Percentiles rank a stretch among this genome's conserved stretches.
These are phyloP conservation scores for Krasilnikovozyma curviuscula DNA, from an alignment of 768 basidiomycete genomes.

Conservation along the genomic window DNA sequence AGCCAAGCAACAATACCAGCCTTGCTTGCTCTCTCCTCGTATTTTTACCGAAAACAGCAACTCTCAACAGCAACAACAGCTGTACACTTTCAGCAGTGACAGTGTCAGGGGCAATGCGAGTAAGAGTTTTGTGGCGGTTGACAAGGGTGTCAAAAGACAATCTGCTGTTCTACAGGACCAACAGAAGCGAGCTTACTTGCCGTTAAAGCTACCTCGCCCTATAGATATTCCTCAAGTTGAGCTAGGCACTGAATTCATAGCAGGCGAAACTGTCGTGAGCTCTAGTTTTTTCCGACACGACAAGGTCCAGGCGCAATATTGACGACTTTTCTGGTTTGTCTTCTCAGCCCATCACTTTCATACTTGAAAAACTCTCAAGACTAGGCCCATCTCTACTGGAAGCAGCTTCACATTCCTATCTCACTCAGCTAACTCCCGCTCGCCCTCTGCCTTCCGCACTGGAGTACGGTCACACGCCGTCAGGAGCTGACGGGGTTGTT, in stretches of 20 bases:
- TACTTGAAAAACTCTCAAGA: conserved; percentile 1
- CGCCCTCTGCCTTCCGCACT: conserved; percentile 2
- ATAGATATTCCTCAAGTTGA: conserved; percentile 2
- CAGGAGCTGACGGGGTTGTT: not conserved
- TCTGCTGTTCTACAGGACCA: too few relatives aligned
- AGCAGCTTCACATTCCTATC: not conserved
- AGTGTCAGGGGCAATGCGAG: too few relatives aligned
- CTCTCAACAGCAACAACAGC: too few relatives aligned
- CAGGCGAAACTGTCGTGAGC: conserved; percentile 4
- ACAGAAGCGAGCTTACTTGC: not conserved
- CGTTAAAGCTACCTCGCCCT: conserved; percentile 6
- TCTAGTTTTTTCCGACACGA: not conserved
- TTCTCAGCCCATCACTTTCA: conserved; percentile 3
- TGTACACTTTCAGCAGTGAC: too few relatives aligned
- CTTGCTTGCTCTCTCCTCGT: too few relatives aligned
- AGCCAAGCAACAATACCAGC: too few relatives aligned
- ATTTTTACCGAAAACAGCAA: too few relatives aligned
- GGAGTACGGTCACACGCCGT: not conserved
- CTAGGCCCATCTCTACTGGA: conserved; percentile 3
- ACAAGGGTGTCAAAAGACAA: too few relatives aligned
- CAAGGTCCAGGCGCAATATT: too few relatives aligned
- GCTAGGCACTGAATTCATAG: not conserved
- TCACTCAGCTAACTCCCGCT: not conserved
- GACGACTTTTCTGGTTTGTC: not conserved
- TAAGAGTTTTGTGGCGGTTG: too few relatives aligned